phyloP scores from a whole-genome alignment of 2,329 filamentous ascomycete genomes.

The Trichoderma sp. region DNA sequence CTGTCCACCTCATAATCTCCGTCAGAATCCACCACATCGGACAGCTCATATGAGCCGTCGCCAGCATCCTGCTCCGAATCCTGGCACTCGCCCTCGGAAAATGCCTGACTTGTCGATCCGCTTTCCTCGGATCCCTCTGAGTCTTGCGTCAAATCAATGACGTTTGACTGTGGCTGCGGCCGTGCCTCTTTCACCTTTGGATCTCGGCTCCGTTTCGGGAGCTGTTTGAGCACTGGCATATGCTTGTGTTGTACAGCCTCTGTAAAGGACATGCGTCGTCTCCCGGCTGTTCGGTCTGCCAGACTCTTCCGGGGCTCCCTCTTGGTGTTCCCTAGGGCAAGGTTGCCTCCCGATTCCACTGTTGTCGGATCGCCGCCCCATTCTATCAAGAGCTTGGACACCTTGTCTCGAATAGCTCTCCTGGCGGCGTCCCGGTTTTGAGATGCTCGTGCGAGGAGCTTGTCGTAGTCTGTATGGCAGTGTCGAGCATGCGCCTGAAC shows the following conservation, averaged over 20 bases:
- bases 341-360: neutral
- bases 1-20: conserved; percentile 11
- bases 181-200: neutral
- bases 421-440: conserved; percentile 19
- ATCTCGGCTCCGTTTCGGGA: neutral
- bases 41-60: conserved; percentile 19
- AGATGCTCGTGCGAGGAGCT: conserved; percentile 27
- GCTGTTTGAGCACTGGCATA: neutral
- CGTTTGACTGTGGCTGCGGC: neutral
- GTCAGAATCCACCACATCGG: conserved; percentile 8
- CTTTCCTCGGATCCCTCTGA: neutral
- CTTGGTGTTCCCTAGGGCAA: neutral
- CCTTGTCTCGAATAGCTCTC: conserved; percentile 8
- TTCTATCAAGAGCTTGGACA: conserved; percentile 18
- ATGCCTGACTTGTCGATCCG: neutral
- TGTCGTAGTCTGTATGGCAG: conserved; percentile 49
- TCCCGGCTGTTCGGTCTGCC: neutral
- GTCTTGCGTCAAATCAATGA: conserved; percentile 20
- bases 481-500: conserved; percentile 54
- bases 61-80: neutral
- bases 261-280: neutral
- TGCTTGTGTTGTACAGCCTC: neutral
- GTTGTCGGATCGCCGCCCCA: conserved; percentile 8
- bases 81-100: neutral
- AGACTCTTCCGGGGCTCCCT: neutral